Evolutionary conservation across 495 filamentous ascomycete genomes (phyloP).

Genomic region (Thermochaetoides thermophila): DNA sequence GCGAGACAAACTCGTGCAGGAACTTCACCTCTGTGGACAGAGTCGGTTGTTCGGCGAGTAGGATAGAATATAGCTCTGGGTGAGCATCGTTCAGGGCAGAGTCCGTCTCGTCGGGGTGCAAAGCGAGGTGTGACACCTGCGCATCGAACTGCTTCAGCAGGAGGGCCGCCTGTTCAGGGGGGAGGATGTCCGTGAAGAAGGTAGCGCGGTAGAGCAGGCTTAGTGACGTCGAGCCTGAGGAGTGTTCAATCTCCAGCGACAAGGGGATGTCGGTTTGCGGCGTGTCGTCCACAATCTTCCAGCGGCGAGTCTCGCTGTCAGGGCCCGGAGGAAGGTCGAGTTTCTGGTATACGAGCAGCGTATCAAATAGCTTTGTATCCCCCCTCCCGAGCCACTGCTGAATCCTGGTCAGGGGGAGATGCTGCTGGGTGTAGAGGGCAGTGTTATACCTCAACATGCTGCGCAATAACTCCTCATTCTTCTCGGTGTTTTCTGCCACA

Average conservation of each 20-base stretch:
- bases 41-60: constrained; percentile 31
- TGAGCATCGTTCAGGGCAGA: constrained; percentile 8
- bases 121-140: constrained; percentile 31
- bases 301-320: constrained; percentile 6
- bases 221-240: too few relatives aligned
- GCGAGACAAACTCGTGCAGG: constrained; percentile 51
- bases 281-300: constrained; percentile 21
- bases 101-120: constrained; percentile 17
- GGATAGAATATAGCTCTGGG: constrained; percentile 35
- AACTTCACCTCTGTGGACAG: constrained; percentile 31
- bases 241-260: constrained; percentile 55
- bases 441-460: constrained; percentile 48
- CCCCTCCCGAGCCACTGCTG: constrained; percentile 48
- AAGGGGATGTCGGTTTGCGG: constrained; percentile 43
- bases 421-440: constrained; percentile 48
- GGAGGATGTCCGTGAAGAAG: constrained; percentile 44
- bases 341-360: constrained; percentile 68
- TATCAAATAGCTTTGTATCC: constrained; percentile 55
- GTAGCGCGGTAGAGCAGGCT: constrained; percentile 47
- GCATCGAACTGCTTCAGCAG: constrained; percentile 49
- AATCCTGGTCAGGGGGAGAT: constrained; percentile 49
- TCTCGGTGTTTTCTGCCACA: constrained; percentile 30
- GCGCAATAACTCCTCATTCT: constrained; percentile 39
- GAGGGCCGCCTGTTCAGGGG: constrained; percentile 44
- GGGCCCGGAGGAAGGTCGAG: too few relatives aligned